A percentile compares a stretch with the other conserved stretches of the same genome.
Conservation (phyloP, 169 alveolate species). For the Plasmodium malariae region DNA sequence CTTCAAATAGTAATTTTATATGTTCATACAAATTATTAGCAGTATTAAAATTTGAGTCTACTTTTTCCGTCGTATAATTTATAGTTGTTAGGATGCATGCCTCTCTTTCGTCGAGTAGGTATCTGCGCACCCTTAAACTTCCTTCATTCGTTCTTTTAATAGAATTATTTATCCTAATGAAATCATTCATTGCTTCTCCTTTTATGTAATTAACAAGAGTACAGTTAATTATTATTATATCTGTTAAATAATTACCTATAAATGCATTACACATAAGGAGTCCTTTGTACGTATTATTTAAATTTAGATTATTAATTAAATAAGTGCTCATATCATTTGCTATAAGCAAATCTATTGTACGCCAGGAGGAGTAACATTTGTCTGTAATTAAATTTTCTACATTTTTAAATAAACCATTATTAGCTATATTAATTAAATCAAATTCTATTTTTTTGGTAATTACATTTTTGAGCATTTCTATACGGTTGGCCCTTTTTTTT, state of each 20-base stretch:
- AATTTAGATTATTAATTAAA: constrained; percentile 37
- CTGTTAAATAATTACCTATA: constrained; percentile 18
- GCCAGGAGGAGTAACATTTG: background rate
- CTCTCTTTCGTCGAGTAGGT: background rate
- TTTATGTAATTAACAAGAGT: constrained; percentile 39
- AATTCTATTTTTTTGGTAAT: background rate
- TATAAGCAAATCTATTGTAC: background rate
- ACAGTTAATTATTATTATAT: constrained; percentile 15
- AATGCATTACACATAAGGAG: constrained; percentile 7
- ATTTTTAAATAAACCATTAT: background rate
- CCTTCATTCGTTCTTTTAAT: constrained; percentile 18
- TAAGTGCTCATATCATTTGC: constrained; percentile 6
- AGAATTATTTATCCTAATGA: constrained; percentile 31
- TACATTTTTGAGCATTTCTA: background rate
- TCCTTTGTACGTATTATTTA: constrained; percentile 6
- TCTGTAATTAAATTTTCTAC: background rate
- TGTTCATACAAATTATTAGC: background rate
- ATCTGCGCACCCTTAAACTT: background rate
- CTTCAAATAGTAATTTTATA: background rate
- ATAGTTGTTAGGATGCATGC: background rate
- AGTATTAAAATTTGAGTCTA: too few relatives aligned
- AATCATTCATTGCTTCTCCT: constrained; percentile 13
- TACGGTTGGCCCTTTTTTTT: background rate
- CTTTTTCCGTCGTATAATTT: background rate
- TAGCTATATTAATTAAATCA: background rate